Base-by-base conservation (phyloP, 2,329 filamentous ascomycete species). In the Leptographium flavum region DNA sequence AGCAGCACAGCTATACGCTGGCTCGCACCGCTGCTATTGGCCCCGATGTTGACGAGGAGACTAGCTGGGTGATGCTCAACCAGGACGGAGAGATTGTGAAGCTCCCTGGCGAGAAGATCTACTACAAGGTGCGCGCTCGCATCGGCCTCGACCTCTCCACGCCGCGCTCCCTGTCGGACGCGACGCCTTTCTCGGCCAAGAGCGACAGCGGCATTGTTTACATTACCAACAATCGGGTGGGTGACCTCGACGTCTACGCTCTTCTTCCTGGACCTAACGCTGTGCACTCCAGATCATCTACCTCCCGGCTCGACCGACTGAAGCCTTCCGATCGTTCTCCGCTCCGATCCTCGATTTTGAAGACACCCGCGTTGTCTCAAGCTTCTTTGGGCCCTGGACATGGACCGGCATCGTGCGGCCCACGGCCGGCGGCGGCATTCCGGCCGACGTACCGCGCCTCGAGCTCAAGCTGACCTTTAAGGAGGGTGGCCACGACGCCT, bases 401-500 rank as follows among this genome's bases (percentile, higher is more conserved):
- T 96, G 88, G 88, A 79, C 79, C 46, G 83, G 83, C 22, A 67
- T 81, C 38, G 78, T 93, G 47, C 81, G 83, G 55, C 87, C 90
- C 2, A 85, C 94, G 22, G 67, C 81, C 1, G 84, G 84, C 31
- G 92, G 92, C 32, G 85, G 86, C 42, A 84, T 95, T 42, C 85
- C 88, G 1, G 65, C 81, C 5, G 70, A 81, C 21, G 73, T 86
- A 50, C 73, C 81, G 17, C 77, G 80, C 25, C 70, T 94, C 37
- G 86, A 92, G 56, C 63, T 94, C 53, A 87, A 84, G 59, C 73
- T 95, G 55, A 87, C 81, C 21, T 96, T 96, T 69, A 88, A 87
- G 58, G 88, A 96, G 50, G 90, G 90, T 37, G 90, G 90, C n/a
- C 88, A 88, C 47, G 92, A 83, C 60, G 87, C 94, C 54, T 96